Percentiles rank a stretch among this genome's conserved stretches.
phyloP scores from a whole-genome alignment of 2,329 filamentous ascomycete genomes.

The Nemania bipapillata region DNA sequence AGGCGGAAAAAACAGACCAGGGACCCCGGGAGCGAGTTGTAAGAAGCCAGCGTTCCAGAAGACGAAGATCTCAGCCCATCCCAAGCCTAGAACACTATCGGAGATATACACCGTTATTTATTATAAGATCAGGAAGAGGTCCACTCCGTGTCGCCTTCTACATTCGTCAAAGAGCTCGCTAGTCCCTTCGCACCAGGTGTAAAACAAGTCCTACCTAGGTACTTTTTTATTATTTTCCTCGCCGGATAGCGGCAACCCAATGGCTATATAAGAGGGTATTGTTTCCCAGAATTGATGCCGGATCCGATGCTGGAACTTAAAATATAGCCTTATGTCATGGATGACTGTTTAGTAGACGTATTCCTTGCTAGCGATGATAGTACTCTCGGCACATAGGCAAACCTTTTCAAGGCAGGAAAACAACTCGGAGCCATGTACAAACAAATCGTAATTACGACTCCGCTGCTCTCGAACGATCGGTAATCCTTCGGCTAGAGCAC shows the following conservation, averaged over 20 bases:
- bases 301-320: neutral
- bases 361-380: neutral
- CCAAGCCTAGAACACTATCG: constrained; percentile 27
- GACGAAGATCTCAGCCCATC: constrained; percentile 25
- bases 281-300: neutral
- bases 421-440: neutral
- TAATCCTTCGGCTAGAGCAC: constrained; percentile 23
- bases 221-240: neutral
- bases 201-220: neutral
- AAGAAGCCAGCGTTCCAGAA: constrained; percentile 34
- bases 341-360: neutral
- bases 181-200: neutral
- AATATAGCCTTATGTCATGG: neutral
- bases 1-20: constrained; percentile 19
- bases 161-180: constrained; percentile 25
- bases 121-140: constrained; percentile 17
- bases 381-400: neutral
- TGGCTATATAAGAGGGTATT: neutral
- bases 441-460: constrained; percentile 3
- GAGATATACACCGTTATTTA: constrained; percentile 22
- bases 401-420: neutral
- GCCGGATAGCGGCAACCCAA: neutral
- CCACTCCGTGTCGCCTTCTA: constrained; percentile 23
- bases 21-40: constrained; percentile 29
- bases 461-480: constrained; percentile 20